A percentile compares a stretch with the other conserved stretches of the same genome.
Evolutionary conservation across 441 rosid genomes (phyloP).

Genomic region (Aleurites moluccanus): DNA sequence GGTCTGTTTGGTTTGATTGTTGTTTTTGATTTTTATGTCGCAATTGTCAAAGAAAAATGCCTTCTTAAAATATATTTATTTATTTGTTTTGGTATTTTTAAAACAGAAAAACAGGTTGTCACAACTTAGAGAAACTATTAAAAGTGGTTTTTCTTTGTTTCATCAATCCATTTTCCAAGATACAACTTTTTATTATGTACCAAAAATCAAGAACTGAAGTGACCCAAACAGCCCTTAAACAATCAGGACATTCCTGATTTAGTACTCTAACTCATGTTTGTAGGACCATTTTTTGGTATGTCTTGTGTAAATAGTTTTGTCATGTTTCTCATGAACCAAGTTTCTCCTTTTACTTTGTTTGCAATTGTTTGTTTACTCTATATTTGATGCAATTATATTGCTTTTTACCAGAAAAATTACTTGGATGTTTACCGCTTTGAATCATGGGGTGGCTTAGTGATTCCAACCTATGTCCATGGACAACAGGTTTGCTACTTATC

Average conservation of each 20-base stretch:
- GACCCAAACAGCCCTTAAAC: background rate
- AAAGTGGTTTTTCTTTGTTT: no score
- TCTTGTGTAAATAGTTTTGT: background rate
- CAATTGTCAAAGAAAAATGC: no score
- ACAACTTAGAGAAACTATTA: no score
- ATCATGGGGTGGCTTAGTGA: conserved; percentile 95
- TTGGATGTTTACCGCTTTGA: conserved; percentile 91
- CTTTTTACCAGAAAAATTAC: conserved; percentile 78
- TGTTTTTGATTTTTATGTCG: no score
- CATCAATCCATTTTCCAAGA: background rate
- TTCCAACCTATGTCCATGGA: conserved; percentile 73
- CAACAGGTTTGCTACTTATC: conserved; percentile 70
- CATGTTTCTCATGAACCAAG: background rate
- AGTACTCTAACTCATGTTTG: background rate
- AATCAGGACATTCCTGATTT: background rate
- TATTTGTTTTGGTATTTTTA: no score
- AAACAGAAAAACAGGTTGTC: no score
- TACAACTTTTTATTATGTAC: no score
- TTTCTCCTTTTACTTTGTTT: background rate
- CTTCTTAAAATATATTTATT: no score
- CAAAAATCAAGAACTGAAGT: no score
- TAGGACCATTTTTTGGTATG: background rate
- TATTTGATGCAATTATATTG: conserved; percentile 26
- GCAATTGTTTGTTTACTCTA: background rate
- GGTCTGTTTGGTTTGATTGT: no score